Evolutionary conservation across 1,284 basidiomycete species (phyloP).

Genomic region (Rhodotorula sp.): DNA sequence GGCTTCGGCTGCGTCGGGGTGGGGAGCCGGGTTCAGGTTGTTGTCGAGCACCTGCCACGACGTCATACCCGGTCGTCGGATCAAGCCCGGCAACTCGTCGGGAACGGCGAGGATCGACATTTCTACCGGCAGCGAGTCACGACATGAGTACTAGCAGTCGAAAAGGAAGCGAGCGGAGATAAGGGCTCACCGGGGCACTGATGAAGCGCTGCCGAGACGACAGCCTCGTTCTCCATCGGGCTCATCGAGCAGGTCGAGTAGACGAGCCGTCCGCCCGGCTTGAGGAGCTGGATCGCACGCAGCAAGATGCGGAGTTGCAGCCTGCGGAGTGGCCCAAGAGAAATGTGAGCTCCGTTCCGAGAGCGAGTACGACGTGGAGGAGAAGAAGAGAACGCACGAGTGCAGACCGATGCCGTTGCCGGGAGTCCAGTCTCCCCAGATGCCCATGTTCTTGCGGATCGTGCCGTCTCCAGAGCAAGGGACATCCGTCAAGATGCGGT

Average conservation of each 20-base stretch:
- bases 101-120: slow-evolving; percentile 82
- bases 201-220: slow-evolving; percentile 79
- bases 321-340: slow-evolving; percentile 51
- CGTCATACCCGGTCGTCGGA: slow-evolving; percentile 70
- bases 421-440: slow-evolving; percentile 91
- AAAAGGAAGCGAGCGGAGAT: not conserved
- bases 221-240: slow-evolving; percentile 96
- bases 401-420: slow-evolving; percentile 90
- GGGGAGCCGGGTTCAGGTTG: slow-evolving; percentile 37
- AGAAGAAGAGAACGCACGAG: slow-evolving; percentile 56
- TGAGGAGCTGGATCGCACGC: slow-evolving; percentile 87
- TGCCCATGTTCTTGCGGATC: slow-evolving; percentile 87
- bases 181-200: slow-evolving; percentile 61
- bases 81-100: slow-evolving; percentile 65
- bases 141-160: not conserved
- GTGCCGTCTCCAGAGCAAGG: slow-evolving; percentile 98
- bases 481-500: slow-evolving; percentile 93
- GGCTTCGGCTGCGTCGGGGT: slow-evolving; percentile 17
- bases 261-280: slow-evolving; percentile 82
- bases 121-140: slow-evolving; percentile 52
- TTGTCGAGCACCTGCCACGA: slow-evolving; percentile 65
- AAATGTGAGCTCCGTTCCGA: not conserved
- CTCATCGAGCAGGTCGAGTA: slow-evolving; percentile 99
- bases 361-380: not conserved
- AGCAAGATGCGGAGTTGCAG: slow-evolving; percentile 89